Evolutionary conservation across 257 asterid species (phyloP), one percentile per base, ranked within the genome.

Genomic region (Jacaranda mimosifolia): DNA sequence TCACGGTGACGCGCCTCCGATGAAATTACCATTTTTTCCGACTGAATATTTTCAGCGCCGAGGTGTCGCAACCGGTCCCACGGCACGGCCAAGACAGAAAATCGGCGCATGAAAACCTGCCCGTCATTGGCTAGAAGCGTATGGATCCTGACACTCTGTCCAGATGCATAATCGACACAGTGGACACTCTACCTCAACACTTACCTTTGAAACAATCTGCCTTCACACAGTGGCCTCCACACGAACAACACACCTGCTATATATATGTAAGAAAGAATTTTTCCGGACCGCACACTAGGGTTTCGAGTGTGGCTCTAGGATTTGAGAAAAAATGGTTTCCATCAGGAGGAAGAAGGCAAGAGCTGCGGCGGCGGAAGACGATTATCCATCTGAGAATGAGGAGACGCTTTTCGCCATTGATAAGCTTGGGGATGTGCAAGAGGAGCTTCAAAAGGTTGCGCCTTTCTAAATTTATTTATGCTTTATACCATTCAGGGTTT

Each of bases 371-470:
- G 81, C 59, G 7, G 87, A 82, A 62, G 92, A 81, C 35, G 18
- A 63, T 51, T 74, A 64, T 77, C 80, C 38, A 21, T 75, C 75
- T 71, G 80, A 58, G 69, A 15, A 3, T 6, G 58, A 18, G 58
- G 81, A 82, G 5, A 72, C 78, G 56, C 65, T 73, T 48, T 35
- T 21, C 75, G 76, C 89, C 48, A 78, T 86, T 39, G 86, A 86
- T 64, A 84, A 83, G 80, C 88, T 89, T 55, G 85, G 81, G 18
- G 83, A 83, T 67, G 78, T 85, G 35, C 94, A 87, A 49, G 86
- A 85, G 0, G 88, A 89, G 39, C 86, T 89, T 14, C 84, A 81
- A 17, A 83, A 86, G 94, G 94, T 89, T 39, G 56, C 9, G 26
- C 18, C 78, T 74, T 46, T 79, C 56, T 14, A 26, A 15, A 26